Evolutionary conservation across 1,284 basidiomycete genomes (phyloP), one percentile per base, ranked within the genome.

Genomic region (Sanguinoderma infundibulare): DNA sequence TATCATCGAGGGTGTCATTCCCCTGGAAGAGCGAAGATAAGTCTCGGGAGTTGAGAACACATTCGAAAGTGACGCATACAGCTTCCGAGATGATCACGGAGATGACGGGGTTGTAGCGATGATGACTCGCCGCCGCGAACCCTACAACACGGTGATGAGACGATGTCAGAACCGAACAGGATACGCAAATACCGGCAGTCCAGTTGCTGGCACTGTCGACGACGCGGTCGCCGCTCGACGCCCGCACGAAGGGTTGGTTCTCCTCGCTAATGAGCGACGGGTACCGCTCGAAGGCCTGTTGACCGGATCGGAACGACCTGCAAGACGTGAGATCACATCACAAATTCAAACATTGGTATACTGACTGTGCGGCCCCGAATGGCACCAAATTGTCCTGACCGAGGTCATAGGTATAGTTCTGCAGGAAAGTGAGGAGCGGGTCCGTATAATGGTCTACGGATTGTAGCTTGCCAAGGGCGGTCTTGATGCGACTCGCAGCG

Each of bases 1-100:
- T 75, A 61, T 89, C 84, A 57, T 92, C 84, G 1, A 96, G 80
- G 0, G 94, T 95, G 69, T 92, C 85, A 71, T 95, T 95, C 28
- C 76, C 75, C 77, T 83, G 59, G 0, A 56, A 20, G 17, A 9
- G 28, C 3, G 17, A 3, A 20, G 15, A 14, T 5, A 46, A 35
- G 20, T 24, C 5, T n/a, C 15, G 26, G n/a, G 24, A 9, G 34
- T 17, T 24, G 17, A 14, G 14, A 36, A 8, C 7, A 32, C 6
- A 24, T 32, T 28, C 15, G 5, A 17, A 34, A 20, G 17, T 10
- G 7, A 46, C 8, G 62, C 78, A 55, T 63, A 87, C 87, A 8
- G 75, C 73, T 71, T 85, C 83, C 17, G 79, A 75, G 17, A 91
- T 67, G 57, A 88, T 75, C n/a, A 89, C 79, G 0, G 83, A 79